A percentile compares a stretch with the other conserved stretches of the same genome.
phyloP scores from a whole-genome alignment of 495 filamentous ascomycete genomes.

The Podospora conica region DNA sequence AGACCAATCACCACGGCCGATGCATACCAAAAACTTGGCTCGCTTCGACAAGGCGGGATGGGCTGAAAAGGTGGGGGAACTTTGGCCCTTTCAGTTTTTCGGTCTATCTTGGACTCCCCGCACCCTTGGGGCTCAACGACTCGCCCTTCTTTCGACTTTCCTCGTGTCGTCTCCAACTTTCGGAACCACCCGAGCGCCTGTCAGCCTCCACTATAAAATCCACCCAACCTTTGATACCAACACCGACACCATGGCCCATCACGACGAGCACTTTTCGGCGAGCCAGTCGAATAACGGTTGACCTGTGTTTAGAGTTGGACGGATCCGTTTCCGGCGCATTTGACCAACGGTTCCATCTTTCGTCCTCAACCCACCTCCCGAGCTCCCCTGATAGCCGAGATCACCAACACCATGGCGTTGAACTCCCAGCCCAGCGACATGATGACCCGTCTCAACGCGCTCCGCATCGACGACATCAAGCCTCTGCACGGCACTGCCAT shows the following conservation, averaged over 20 bases:
- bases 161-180: background rate
- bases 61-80: background rate
- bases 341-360: background rate
- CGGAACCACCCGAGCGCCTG: background rate
- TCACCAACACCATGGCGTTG: background rate
- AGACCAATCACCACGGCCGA: background rate
- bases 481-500: background rate
- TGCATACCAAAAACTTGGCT: background rate
- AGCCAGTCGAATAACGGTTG: background rate
- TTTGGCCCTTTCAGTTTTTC: slow-evolving; percentile 2
- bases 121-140: background rate
- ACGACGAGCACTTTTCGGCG: background rate
- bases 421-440: background rate
- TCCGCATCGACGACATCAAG: background rate
- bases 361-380: background rate
- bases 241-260: background rate
- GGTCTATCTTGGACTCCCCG: slow-evolving; percentile 10
- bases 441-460: background rate
- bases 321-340: background rate
- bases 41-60: background rate
- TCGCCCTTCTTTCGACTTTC: no score
- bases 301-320: background rate
- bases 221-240: background rate
- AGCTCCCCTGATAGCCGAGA: background rate
- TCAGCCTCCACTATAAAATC: background rate